Evolutionary conservation across 768 basidiomycete species (phyloP).

Genomic region (Russula sp.): DNA sequence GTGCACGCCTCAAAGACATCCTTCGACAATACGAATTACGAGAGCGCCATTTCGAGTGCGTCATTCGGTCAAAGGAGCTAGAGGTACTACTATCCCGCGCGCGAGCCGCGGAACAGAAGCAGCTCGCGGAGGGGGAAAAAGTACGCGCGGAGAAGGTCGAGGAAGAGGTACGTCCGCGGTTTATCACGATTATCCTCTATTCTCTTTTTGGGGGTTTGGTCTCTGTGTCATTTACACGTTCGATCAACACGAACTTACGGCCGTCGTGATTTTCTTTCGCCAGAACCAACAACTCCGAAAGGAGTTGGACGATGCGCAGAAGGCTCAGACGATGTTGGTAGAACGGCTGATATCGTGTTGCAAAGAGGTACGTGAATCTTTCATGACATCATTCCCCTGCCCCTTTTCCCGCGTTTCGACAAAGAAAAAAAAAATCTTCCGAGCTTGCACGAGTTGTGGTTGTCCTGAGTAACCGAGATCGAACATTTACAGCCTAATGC

Average conservation of each 20-base stretch:
- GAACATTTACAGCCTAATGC: conserved; percentile 60
- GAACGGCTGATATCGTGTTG: conserved; percentile 83
- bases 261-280: neutral
- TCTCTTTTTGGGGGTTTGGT: conserved; percentile 7
- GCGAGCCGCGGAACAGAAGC: conserved; percentile 83
- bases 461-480: conserved; percentile 26
- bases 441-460: neutral
- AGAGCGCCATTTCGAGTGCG: conserved; percentile 89
- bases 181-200: conserved; percentile 2
- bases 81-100: conserved; percentile 85
- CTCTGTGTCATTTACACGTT: too few species aligned
- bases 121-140: conserved; percentile 75
- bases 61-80: conserved; percentile 87
- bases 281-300: conserved; percentile 69
- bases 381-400: neutral
- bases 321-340: conserved; percentile 72
- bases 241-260: neutral
- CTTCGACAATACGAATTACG: conserved; percentile 86
- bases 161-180: conserved; percentile 62
- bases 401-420: neutral
- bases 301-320: conserved; percentile 77
- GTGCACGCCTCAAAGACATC: conserved; percentile 82
- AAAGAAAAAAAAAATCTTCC: neutral
- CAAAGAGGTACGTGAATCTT: conserved; percentile 63
- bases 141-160: conserved; percentile 62